These are phyloP conservation scores for Microdochium nivale DNA, from an alignment of 2,329 filamentous ascomycete species.

Conservation along the genomic window DNA sequence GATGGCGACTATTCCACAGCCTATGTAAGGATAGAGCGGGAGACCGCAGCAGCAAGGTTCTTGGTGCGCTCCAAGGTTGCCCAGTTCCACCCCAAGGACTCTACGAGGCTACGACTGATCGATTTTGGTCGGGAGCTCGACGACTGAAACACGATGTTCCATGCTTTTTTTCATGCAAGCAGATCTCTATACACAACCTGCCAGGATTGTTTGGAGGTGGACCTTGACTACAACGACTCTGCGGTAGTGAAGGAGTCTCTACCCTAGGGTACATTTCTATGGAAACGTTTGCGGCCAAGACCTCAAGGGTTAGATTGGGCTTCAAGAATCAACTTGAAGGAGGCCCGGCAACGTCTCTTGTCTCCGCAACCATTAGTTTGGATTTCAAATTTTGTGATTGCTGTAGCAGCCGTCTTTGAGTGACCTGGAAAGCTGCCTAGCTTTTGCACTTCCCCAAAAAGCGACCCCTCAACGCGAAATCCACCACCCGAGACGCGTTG, in stretches of 20 bases:
- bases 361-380: too few species aligned
- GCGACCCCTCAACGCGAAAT: not conserved
- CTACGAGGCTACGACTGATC: conserved; percentile 47
- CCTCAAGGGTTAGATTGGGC: too few species aligned
- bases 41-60: conserved; percentile 55
- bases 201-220: too few species aligned
- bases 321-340: too few species aligned
- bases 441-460: not conserved
- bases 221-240: too few species aligned
- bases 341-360: too few species aligned
- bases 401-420: not conserved
- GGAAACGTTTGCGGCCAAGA: too few species aligned
- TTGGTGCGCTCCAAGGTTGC: conserved; percentile 58
- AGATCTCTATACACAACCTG: too few species aligned
- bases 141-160: conserved; percentile 22
- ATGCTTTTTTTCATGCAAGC: too few species aligned
- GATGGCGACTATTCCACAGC: conserved; percentile 45
- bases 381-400: too few species aligned
- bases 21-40: conserved; percentile 49
- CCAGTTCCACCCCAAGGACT: conserved; percentile 57
- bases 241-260: too few species aligned
- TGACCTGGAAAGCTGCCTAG: not conserved
- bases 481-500: not conserved
- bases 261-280: too few species aligned
- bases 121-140: conserved; percentile 59